Conservation (phyloP, 352 stramenopile genomes). For the Phytophthora hibernalis region DNA sequence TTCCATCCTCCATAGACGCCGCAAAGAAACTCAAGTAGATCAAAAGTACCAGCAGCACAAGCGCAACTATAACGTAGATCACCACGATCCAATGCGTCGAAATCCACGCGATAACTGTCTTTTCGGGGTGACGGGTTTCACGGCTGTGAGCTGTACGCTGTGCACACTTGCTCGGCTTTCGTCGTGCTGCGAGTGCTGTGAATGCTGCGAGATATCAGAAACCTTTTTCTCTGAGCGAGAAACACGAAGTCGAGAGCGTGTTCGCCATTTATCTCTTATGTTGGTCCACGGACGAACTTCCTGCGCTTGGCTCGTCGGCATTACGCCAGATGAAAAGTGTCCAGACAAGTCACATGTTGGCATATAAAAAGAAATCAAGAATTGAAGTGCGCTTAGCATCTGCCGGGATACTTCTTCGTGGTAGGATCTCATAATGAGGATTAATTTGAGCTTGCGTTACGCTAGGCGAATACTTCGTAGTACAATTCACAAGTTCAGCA, state of each 20-base stretch:
- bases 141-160: constrained; percentile 1
- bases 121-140: constrained; percentile 5
- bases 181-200: constrained; percentile 6
- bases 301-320: constrained; percentile 3
- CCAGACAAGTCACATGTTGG: too few relatives aligned
- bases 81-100: constrained; percentile 43
- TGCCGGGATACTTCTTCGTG: constrained; percentile 15
- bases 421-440: constrained; percentile 24
- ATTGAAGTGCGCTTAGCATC: constrained; percentile 3
- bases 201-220: constrained; percentile 17
- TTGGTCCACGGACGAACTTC: constrained; percentile 22
- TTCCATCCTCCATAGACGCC: constrained; percentile 58
- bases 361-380: constrained; percentile 27
- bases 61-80: constrained; percentile 55
- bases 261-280: constrained; percentile 8
- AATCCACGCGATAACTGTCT: constrained; percentile 22
- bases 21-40: constrained; percentile 84
- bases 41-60: constrained; percentile 60
- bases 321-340: constrained; percentile 5
- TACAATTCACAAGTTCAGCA: constrained; percentile 49
- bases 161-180: constrained; percentile 7
- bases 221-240: constrained; percentile 17
- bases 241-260: constrained; percentile 5
- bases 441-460: constrained; percentile 33
- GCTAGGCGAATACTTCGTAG: constrained; percentile 18